Evolutionary conservation across 176 grass and related monocot genomes (phyloP), one percentile per base, ranked within the genome.

Genomic region (Aegilops umbellulata): DNA sequence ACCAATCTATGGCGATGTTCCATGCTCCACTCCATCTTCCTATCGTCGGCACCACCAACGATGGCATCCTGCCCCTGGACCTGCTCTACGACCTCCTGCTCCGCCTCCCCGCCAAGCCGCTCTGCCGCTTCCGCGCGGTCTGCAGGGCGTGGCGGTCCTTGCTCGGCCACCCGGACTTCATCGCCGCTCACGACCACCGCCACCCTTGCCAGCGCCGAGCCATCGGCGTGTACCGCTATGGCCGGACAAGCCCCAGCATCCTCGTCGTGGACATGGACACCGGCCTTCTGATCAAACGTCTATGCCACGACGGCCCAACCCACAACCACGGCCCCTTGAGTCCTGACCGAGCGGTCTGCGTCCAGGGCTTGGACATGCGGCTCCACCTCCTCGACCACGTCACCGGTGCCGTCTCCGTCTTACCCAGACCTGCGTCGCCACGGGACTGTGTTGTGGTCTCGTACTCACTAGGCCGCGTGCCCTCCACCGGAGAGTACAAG

Each of bases 211-310:
- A 20, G 0, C 55, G 17, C 7, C 17, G 6, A 0, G 55, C 20
- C 20, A 20, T 22, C 2, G 19, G 19, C 55, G 20, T 60, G 55
- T 17, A n/a, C 55, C 20, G 1, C 19, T 3, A n/a, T 22, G 55
- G 0, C 55, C 19, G 7, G 19, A 0, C 15, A 0, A 1, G 55
- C 0, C 6, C 19, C 0, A 3, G 1, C 0, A n/a, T 20, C 7
- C 55, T 60, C 55, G 7, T 60, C 19, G 20, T 2, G 55, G 55
- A 60, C 2, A 60, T 60, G 55, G 17, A 53, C 49, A 53, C 19
- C 55, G 55, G 55, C 19, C 0, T 0, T 19, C 2, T 58, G 1
- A 22, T 58, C 53, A 58, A 58, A 22, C 2, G 1, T 46, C 12
- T 46, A 14, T 0, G 42, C 41, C 10, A 42, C 34, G 34, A 42